phyloP scores from a whole-genome alignment of 306 rosid species.

The Casuarina equisetifolia region DNA sequence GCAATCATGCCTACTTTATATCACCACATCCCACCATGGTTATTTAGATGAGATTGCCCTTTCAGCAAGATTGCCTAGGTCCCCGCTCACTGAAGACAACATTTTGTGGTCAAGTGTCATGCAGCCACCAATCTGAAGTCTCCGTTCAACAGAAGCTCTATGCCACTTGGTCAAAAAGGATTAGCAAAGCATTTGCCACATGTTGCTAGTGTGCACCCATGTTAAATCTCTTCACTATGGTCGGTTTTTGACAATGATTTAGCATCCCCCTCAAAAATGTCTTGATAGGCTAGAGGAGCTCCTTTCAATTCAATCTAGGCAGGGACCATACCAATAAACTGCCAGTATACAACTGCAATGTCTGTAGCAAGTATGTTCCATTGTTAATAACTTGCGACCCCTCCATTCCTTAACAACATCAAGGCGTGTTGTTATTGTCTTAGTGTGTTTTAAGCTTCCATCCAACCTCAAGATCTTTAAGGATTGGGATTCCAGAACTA shows the following conservation, averaged over 20 bases:
- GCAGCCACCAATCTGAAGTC: not conserved
- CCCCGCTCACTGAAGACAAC: not conserved
- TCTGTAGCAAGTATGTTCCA: not conserved
- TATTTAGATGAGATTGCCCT: not conserved
- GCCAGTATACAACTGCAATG: not conserved
- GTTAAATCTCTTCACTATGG: not conserved
- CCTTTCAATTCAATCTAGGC: not conserved
- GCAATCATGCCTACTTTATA: no score
- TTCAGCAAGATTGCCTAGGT: not conserved
- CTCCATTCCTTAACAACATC: not conserved
- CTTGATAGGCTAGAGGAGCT: not conserved
- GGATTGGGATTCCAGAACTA: conserved; percentile 45
- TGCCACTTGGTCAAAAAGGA: not conserved
- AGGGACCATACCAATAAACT: not conserved
- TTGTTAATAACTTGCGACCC: not conserved
- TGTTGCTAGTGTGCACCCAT: not conserved
- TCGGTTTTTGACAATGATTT: not conserved
- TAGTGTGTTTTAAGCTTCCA: conserved; percentile 26
- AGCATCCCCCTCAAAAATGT: not conserved
- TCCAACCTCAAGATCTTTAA: conserved; percentile 67
- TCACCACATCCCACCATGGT: not conserved
- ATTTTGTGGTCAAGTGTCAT: not conserved
- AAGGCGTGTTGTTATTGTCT: not conserved
- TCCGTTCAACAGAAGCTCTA: not conserved
- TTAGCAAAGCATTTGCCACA: not conserved